Conservation (phyloP, 208 protist species). For the Plasmodiophora brassicae region DNA sequence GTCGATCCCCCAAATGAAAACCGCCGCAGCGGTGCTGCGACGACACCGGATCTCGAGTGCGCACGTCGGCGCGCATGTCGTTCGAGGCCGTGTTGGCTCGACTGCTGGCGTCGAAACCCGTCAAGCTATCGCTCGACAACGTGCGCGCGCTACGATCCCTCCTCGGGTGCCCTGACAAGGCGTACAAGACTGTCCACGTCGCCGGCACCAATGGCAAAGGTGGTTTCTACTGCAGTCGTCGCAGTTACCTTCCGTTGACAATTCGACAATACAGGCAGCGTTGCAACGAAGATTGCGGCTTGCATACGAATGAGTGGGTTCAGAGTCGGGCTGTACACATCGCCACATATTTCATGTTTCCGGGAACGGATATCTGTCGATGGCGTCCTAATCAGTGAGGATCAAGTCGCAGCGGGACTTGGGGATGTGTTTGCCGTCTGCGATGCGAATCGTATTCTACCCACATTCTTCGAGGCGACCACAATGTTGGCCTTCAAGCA, state of each 20-base stretch:
- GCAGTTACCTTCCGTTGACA: too few species aligned
- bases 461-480: slow-evolving; percentile 2
- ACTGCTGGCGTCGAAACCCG: too few species aligned
- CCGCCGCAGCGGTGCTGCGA: too few species aligned
- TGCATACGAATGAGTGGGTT: neutral
- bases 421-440: neutral
- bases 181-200: slow-evolving; percentile 13
- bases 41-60: too few species aligned
- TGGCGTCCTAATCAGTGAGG: neutral
- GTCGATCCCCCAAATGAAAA: too few species aligned
- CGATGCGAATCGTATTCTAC: neutral
- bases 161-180: neutral
- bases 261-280: too few species aligned
- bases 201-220: slow-evolving; percentile 33
- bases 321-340: neutral
- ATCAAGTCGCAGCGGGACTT: neutral
- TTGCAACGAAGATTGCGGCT: neutral
- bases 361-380: neutral
- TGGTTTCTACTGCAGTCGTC: too few species aligned
- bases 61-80: too few species aligned
- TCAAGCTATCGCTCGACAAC: too few species aligned
- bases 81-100: too few species aligned
- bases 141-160: too few species aligned
- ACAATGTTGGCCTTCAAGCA: neutral
- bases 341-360: slow-evolving; percentile 6